Evolutionary conservation across 371 early-diverging fungal species (phyloP).

Genomic region (Haplosporangium sp.): DNA sequence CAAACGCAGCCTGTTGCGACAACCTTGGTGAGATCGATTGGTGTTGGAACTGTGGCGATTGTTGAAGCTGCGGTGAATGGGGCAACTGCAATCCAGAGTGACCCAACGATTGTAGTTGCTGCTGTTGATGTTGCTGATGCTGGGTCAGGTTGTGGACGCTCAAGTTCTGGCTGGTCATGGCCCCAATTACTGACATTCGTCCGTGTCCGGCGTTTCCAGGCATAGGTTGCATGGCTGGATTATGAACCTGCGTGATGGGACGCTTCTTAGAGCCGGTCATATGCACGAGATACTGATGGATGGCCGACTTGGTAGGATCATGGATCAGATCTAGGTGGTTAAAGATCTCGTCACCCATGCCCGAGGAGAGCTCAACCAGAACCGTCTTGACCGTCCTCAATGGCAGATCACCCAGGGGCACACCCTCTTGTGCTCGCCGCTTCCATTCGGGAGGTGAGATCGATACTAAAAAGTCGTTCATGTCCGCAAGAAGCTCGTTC

Average conservation of each 20-base stretch:
- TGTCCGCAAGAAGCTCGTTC: constrained; percentile 74
- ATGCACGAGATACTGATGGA: constrained; percentile 76
- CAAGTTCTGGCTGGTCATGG: constrained; percentile 48
- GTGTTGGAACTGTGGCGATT: constrained; percentile 22
- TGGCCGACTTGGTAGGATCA: constrained; percentile 70
- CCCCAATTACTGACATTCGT: constrained; percentile 33
- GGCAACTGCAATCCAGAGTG: constrained; percentile 5
- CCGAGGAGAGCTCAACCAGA: constrained; percentile 79
- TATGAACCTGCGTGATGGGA: constrained; percentile 26
- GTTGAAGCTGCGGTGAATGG: constrained; percentile 26
- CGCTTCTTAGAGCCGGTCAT: constrained; percentile 78
- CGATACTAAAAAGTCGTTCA: constrained; percentile 84
- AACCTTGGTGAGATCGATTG: constrained; percentile 23
- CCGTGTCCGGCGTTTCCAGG: constrained; percentile 17
- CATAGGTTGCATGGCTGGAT: constrained; percentile 29
- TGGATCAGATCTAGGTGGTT: constrained; percentile 73
- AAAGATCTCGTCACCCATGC: constrained; percentile 72
- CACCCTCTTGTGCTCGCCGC: constrained; percentile 74
- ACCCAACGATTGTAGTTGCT: neutral
- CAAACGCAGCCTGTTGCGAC: constrained; percentile 21
- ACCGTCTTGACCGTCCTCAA: constrained; percentile 94
- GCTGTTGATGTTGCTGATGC: constrained; percentile 34
- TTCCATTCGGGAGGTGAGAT: constrained; percentile 91
- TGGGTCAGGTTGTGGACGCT: constrained; percentile 29
- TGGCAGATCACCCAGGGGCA: constrained; percentile 91